Conservation (phyloP, 148 eudicot species). For the Silene conica region DNA sequence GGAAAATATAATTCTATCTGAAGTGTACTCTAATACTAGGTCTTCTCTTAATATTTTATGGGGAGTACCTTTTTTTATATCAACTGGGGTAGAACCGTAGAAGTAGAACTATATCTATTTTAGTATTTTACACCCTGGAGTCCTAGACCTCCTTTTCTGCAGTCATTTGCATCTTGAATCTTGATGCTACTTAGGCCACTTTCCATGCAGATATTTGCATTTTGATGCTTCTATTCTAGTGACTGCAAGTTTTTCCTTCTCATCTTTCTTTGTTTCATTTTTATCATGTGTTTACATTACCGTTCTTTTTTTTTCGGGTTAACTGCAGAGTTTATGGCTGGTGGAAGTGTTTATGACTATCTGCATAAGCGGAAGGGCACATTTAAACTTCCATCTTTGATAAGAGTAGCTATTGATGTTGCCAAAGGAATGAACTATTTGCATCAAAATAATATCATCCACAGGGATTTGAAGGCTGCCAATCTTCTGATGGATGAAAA, state of each 20-base stretch:
- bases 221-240: neutral
- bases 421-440: slow-evolving; percentile 98
- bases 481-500: slow-evolving; percentile 98
- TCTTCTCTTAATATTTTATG: neutral
- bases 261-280: slow-evolving; percentile 3
- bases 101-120: neutral
- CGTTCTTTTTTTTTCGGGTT: neutral
- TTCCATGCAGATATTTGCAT: neutral
- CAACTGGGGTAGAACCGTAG: neutral
- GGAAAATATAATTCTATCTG: neutral
- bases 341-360: slow-evolving; percentile 97
- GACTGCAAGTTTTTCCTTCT: neutral
- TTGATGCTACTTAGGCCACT: slow-evolving; percentile 1
- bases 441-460: slow-evolving; percentile 97
- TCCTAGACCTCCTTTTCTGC: neutral
- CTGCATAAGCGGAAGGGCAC: slow-evolving; percentile 93
- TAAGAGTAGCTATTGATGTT: slow-evolving; percentile 88
- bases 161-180: neutral
- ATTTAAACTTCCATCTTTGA: slow-evolving; percentile 82
- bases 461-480: slow-evolving; percentile 96
- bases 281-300: neutral
- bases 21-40: too few species aligned
- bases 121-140: neutral
- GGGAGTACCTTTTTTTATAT: neutral
- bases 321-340: slow-evolving; percentile 79